Percentiles rank a stretch among this genome's conserved stretches.
Conservation (phyloP, 352 stramenopile genomes). For the Phytophthora pini region DNA sequence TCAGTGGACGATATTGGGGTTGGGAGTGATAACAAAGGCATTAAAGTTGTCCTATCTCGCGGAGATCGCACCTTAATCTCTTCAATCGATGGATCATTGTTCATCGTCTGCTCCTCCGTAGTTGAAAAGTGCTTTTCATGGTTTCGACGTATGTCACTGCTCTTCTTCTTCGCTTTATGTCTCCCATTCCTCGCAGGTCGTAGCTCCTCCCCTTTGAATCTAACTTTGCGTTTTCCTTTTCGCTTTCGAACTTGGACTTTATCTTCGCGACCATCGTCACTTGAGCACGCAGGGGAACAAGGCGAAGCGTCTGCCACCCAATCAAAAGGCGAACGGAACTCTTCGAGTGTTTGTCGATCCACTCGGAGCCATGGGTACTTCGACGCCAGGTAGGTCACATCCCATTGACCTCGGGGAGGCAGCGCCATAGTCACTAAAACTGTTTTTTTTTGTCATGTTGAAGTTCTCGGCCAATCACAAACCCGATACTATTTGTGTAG, state of each 20-base stretch:
- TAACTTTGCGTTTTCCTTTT: background rate
- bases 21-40: constrained; percentile 9
- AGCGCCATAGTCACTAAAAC: constrained; percentile 30
- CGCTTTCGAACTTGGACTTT: no score
- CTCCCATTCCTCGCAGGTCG: background rate
- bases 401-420: constrained; percentile 41
- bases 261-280: constrained; percentile 1
- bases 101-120: background rate
- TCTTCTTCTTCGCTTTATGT: constrained; percentile 18
- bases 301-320: constrained; percentile 39
- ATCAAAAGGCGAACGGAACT: constrained; percentile 70
- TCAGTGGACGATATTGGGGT: background rate
- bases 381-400: constrained; percentile 56
- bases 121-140: constrained; percentile 20
- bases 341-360: constrained; percentile 61
- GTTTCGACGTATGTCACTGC: constrained; percentile 11
- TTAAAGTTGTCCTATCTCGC: background rate
- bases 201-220: constrained; percentile 7
- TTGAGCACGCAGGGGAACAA: constrained; percentile 12
- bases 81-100: constrained; percentile 12
- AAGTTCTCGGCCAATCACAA: constrained; percentile 27
- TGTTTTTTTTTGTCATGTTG: constrained; percentile 17
- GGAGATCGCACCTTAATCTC: background rate
- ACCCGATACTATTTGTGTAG: constrained; percentile 14
- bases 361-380: constrained; percentile 87